phyloP scores from a whole-genome alignment of 371 early-diverging fungal species.

The Mucor plumbeus region DNA sequence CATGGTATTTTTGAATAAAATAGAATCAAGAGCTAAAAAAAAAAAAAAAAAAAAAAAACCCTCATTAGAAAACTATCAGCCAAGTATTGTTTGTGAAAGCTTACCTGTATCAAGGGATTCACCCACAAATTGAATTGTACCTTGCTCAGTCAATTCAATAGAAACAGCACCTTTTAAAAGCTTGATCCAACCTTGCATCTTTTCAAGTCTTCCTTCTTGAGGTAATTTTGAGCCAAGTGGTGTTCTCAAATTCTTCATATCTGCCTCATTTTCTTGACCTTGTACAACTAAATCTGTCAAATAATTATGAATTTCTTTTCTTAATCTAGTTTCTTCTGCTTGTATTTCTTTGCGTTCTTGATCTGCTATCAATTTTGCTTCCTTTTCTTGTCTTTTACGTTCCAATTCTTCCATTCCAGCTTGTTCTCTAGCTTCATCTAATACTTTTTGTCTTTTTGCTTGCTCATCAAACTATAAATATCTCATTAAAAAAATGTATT shows the following conservation, averaged over 20 bases:
- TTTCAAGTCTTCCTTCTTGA: background rate
- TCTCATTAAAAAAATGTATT: no score
- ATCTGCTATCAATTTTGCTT: background rate
- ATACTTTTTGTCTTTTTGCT: constrained; percentile 15
- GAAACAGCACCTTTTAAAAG: background rate
- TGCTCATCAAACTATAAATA: constrained; percentile 16
- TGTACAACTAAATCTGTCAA: constrained; percentile 3
- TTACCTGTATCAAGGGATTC: constrained; percentile 8
- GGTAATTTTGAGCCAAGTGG: background rate
- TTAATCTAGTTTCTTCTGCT: constrained; percentile 14
- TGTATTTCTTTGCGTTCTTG: constrained; percentile 9
- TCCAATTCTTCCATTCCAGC: constrained; percentile 14
- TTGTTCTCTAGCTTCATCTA: constrained; percentile 11
- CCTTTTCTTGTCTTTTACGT: background rate
- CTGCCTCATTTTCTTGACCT: background rate
- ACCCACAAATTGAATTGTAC: background rate
- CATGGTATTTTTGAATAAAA: constrained; percentile 13
- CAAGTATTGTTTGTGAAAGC: no score
- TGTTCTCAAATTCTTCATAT: constrained; percentile 2
- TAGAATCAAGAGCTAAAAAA: constrained; percentile 7
- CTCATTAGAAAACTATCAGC: no score
- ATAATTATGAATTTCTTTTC: constrained; percentile 10
- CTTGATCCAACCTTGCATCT: constrained; percentile 26
- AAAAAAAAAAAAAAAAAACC: background rate
- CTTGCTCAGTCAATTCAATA: background rate